Evolutionary conservation across 2,329 filamentous ascomycete genomes (phyloP), one percentile per base, ranked within the genome.

Genomic region (Daldinia sp.): DNA sequence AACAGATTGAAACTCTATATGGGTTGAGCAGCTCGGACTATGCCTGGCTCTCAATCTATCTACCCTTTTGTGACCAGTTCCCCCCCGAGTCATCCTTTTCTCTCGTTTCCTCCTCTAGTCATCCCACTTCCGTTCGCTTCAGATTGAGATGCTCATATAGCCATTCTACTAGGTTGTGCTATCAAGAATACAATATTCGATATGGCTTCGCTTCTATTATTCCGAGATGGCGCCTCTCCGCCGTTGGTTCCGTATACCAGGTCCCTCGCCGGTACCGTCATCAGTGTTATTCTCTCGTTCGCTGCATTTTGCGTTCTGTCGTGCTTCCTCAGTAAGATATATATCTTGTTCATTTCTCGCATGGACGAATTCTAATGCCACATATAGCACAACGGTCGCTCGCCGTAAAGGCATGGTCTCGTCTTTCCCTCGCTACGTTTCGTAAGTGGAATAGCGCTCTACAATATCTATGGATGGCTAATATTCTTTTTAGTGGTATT

Each of bases 401-500:
- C 20, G 78, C 74, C 9, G 77, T 84, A 46, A 81, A 75, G 66
- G 68, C 72, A 5, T 85, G 83, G 82, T 73, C 69, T 37, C 79
- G 78, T 60, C 68, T 85, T 35, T 82, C 83, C 1, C 76, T 81
- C 37, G 79, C 82, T 18, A 76, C 81, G 6, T 84, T 82, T 82
- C 69, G 83, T 84, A 76, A 72, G 82, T 66, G 51, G 65, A 20
- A 2, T 7, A 51, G 20, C 6, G 26, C 35, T 26, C 12, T 26
- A 15, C 4, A 46, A 5, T 15, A 46, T 46, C 20, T 23, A 15
- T 28, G 23, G 5, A 15, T 15, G 23, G 20, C 20, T 44, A 5
- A 48, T 7, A 1, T 15, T 20, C 26, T 26, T 10, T n/a, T 23
- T 46, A 90, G 88, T 90, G 55, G 83, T 90, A 54, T 80, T 90